phyloP scores from a whole-genome alignment of 2,329 filamentous ascomycete species.

The Neofusicoccum ribis region DNA sequence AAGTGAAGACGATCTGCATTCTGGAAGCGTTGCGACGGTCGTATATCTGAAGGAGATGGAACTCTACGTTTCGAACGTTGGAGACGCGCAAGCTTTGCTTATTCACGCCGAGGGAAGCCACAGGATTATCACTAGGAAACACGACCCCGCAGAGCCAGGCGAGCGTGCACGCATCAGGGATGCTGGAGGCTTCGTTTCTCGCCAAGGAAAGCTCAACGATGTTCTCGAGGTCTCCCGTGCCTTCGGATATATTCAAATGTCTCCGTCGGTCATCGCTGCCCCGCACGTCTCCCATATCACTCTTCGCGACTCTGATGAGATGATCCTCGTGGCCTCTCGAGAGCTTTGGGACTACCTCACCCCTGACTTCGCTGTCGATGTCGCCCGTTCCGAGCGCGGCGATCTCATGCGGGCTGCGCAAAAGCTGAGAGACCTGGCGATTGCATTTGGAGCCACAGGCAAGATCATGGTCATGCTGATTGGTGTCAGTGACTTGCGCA shows the following conservation, averaged over 20 bases:
- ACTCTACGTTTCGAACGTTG: constrained; percentile 91
- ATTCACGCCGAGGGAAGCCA: constrained; percentile 86
- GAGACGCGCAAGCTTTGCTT: constrained; percentile 92
- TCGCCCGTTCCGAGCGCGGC: constrained; percentile 79
- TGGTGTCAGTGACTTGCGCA: constrained; percentile 86
- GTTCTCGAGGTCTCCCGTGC: constrained; percentile 86
- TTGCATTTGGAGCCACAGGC: constrained; percentile 87
- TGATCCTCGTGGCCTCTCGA: constrained; percentile 84
- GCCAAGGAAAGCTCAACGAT: constrained; percentile 92
- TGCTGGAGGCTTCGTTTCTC: constrained; percentile 92
- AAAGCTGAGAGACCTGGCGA: constrained; percentile 90
- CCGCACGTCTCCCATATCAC: constrained; percentile 78
- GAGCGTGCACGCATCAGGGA: constrained; percentile 90
- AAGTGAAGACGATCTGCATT: constrained; percentile 83
- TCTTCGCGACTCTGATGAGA: constrained; percentile 86
- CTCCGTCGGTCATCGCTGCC: constrained; percentile 89
- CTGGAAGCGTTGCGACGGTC: constrained; percentile 88
- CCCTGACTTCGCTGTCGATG: constrained; percentile 86
- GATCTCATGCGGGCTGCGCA: constrained; percentile 95
- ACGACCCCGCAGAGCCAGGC: constrained; percentile 82
- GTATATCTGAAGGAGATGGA: constrained; percentile 88
- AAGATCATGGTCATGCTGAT: constrained; percentile 99
- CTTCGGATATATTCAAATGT: constrained; percentile 90
- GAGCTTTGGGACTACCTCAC: constrained; percentile 96
- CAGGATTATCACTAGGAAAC: constrained; percentile 82